These are phyloP conservation scores for Rosellinia necatrix DNA, from an alignment of 2,329 filamentous ascomycete species.

Conservation along the genomic window DNA sequence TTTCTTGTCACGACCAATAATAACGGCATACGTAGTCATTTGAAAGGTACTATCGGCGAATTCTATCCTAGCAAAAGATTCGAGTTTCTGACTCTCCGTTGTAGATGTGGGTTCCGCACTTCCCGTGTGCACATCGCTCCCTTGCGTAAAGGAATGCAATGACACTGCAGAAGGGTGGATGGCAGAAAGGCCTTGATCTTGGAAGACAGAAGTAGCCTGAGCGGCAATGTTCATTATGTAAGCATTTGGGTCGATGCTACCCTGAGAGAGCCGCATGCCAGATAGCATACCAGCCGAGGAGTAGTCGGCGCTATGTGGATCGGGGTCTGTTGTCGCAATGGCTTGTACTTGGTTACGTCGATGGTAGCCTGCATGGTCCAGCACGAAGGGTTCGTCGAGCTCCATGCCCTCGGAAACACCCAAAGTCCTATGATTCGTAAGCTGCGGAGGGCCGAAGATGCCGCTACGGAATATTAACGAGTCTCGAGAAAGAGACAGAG, in stretches of 20 bases:
- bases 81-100: conserved; percentile 48
- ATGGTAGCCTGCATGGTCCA: conserved; percentile 18
- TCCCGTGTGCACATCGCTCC: conserved; percentile 38
- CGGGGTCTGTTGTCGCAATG: conserved; percentile 42
- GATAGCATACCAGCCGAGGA: conserved; percentile 30
- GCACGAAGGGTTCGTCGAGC: conserved; percentile 23
- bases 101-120: conserved; percentile 43
- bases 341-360: conserved; percentile 36
- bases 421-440: conserved; percentile 6
- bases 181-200: conserved; percentile 35
- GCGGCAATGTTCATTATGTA: conserved; percentile 39
- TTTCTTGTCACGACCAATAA: conserved; percentile 72
- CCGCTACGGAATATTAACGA: conserved; percentile 23
- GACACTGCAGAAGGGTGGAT: conserved; percentile 43
- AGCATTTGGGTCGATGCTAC: conserved; percentile 40
- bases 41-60: conserved; percentile 79
- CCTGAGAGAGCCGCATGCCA: conserved; percentile 33
- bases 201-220: conserved; percentile 35
- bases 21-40: conserved; percentile 75
- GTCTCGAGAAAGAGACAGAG: conserved; percentile 21
- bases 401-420: conserved; percentile 19
- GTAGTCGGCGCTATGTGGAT: conserved; percentile 33
- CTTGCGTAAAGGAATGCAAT: conserved; percentile 40
- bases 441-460: conserved; percentile 10
- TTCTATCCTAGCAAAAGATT: conserved; percentile 65